phyloP scores from a whole-genome alignment of 768 basidiomycete species.

The Boletales sp. region DNA sequence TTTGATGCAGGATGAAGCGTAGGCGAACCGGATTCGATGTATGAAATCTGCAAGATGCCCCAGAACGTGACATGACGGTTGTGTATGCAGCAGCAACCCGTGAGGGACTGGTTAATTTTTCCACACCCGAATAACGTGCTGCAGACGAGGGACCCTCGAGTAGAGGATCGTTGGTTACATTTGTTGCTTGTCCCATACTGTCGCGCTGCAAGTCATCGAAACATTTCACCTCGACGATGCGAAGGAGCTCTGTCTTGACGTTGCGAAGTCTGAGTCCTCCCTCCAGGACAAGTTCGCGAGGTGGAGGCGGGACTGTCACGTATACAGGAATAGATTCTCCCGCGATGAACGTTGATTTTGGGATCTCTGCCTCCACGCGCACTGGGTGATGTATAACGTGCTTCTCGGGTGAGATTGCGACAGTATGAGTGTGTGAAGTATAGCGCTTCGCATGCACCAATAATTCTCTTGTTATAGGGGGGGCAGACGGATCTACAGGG shows the following conservation, averaged over 20 bases:
- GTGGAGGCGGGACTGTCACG: slow-evolving; percentile 75
- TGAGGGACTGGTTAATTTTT: slow-evolving; percentile 31
- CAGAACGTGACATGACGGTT: slow-evolving; percentile 73
- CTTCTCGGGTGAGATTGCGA: slow-evolving; percentile 59
- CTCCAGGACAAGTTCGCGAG: slow-evolving; percentile 60
- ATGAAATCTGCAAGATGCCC: slow-evolving; percentile 91
- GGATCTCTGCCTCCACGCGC: slow-evolving; percentile 64
- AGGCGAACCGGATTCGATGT: slow-evolving; percentile 67
- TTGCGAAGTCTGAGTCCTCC: slow-evolving; percentile 75
- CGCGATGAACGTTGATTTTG: slow-evolving; percentile 64
- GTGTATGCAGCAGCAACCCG: slow-evolving; percentile 43
- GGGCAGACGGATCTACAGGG: slow-evolving; percentile 38
- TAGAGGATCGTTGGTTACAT: slow-evolving; percentile 12
- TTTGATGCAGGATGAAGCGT: slow-evolving; percentile 76
- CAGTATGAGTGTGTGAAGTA: slow-evolving; percentile 54
- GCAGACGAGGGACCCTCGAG: slow-evolving; percentile 33
- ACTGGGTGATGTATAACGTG: slow-evolving; percentile 60
- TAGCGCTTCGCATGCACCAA: slow-evolving; percentile 73
- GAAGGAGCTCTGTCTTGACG: slow-evolving; percentile 73
- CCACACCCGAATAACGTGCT: slow-evolving; percentile 16
- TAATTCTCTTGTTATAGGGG: slow-evolving; percentile 50
- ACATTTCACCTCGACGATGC: slow-evolving; percentile 55
- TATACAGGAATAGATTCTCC: slow-evolving; percentile 79
- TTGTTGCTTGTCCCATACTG: slow-evolving; percentile 11
- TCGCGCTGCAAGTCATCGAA: slow-evolving; percentile 34